A percentile compares a stretch with the other conserved stretches of the same genome.
These are phyloP conservation scores for Dioscorea alata DNA, from an alignment of 106 monocot species.

Conservation along the genomic window DNA sequence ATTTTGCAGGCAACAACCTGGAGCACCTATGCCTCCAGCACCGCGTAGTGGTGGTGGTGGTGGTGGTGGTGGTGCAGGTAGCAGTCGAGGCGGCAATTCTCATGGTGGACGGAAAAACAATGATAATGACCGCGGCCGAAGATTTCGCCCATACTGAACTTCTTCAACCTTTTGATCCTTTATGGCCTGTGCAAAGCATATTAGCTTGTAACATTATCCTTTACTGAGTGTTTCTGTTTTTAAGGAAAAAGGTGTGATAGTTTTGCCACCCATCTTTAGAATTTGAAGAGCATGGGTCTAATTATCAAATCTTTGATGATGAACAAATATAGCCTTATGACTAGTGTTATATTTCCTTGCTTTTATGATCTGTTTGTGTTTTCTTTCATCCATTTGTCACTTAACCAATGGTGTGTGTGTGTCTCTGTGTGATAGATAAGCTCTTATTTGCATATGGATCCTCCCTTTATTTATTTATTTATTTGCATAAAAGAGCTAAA, in stretches of 20 bases:
- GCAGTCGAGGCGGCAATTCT: constrained; percentile 8
- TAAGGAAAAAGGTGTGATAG: too few species aligned
- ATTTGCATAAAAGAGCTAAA: too few species aligned
- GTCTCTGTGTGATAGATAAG: too few species aligned
- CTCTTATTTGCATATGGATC: too few species aligned
- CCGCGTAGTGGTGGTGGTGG: constrained; percentile 3
- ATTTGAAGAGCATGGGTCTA: not conserved
- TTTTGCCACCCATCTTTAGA: not conserved
- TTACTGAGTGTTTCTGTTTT: too few species aligned
- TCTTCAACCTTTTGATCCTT: too few species aligned
- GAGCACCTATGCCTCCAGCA: constrained; percentile 9
- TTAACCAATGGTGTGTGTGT: too few species aligned
- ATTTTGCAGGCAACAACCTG: constrained; percentile 43
- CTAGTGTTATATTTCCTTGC: not conserved
- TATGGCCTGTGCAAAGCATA: too few species aligned
- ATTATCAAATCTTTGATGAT: not conserved
- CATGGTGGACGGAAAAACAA: constrained; percentile 12
- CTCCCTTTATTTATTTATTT: too few species aligned
- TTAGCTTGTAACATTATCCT: too few species aligned
- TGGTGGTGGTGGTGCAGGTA: too few species aligned
- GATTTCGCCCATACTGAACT: constrained; percentile 22
- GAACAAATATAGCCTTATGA: not conserved
- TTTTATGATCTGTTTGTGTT: not conserved
- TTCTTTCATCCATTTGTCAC: too few species aligned
- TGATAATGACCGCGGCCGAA: constrained; percentile 17